Base-by-base conservation (phyloP, 257 asterid genomes). In the Striga asiatica region DNA sequence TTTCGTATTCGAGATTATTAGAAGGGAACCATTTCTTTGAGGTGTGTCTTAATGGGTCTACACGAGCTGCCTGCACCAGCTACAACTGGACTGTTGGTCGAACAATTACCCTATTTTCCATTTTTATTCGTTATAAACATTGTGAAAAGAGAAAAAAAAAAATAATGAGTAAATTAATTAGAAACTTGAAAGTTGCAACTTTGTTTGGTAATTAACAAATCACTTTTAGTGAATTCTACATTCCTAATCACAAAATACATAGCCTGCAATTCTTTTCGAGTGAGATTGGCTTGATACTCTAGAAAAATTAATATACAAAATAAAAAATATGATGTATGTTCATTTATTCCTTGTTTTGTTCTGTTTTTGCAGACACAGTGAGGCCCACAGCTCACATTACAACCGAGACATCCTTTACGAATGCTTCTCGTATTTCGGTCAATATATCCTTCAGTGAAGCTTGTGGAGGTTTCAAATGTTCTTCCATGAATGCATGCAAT, bases 81-180 rank as follows among this genome's bases (percentile, higher is more conserved):
- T 83, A 86, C 60, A 56, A 81, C 63, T 89, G 98, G 98, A 78
- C 81, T 13, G 59, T 89, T 71, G 98, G 98, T 88, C 39, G 68
- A 64, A 23, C 65, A 21, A 50, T 48, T 55, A 25, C 48, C 66
- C 66, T 19, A 1, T 8, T 20, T 22, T 22, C 64, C 37, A 4
- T 52, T 20, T 50, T 31, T 69, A n/a, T 22, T 21, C n/a, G 4
- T 12, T 7, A 0, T 21, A 16, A 2, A 18, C n/a, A n/a, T n/a
- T n/a, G n/a, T n/a, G n/a, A n/a, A n/a, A n/a, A n/a, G n/a, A n/a
- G n/a, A n/a, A n/a, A n/a, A n/a, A n/a, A n/a, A n/a, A n/a, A n/a
- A n/a, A n/a, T n/a, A n/a, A n/a, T n/a, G n/a, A n/a, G n/a, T n/a
- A n/a, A n/a, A n/a, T n/a, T n/a, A n/a, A n/a, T n/a, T n/a, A n/a